Evolutionary conservation across 768 basidiomycete species (phyloP).

Genomic region (Russula foetens): DNA sequence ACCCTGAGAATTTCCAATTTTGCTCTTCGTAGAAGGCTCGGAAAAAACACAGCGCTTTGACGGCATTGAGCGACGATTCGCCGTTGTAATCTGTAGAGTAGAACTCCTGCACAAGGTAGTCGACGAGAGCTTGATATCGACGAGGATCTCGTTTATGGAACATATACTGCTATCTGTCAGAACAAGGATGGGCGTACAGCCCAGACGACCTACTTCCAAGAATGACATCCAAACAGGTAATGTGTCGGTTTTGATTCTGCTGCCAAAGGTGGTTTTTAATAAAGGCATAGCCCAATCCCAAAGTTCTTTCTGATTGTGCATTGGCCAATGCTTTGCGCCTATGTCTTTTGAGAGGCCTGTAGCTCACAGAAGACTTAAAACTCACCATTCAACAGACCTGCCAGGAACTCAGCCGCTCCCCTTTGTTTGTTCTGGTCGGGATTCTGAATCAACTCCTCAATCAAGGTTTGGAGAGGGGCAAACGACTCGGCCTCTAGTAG

Average conservation of each 20-base stretch:
- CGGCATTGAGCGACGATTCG: slow-evolving; percentile 75
- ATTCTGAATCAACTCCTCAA: slow-evolving; percentile 57
- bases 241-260: slow-evolving; percentile 76
- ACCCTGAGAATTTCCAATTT: slow-evolving; percentile 73
- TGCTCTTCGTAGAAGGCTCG: slow-evolving; percentile 65
- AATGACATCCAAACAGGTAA: slow-evolving; percentile 72
- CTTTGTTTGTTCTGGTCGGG: slow-evolving; percentile 83
- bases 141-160: slow-evolving; percentile 79
- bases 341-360: slow-evolving; percentile 1
- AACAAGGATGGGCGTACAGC: neutral
- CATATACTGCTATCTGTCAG: slow-evolving; percentile 43
- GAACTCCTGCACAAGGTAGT: slow-evolving; percentile 61
- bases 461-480: slow-evolving; percentile 46
- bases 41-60: slow-evolving; percentile 61
- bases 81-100: slow-evolving; percentile 64
- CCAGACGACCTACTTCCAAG: slow-evolving; percentile 43
- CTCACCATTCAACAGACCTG: slow-evolving; percentile 58
- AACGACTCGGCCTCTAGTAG: slow-evolving; percentile 69
- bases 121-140: slow-evolving; percentile 68
- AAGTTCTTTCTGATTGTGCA: slow-evolving; percentile 52
- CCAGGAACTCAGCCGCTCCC: slow-evolving; percentile 78
- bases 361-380: neutral
- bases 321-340: slow-evolving; percentile 87
- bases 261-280: slow-evolving; percentile 55
- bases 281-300: slow-evolving; percentile 78